Evolutionary conservation across 1,139 yeast species (phyloP).

Genomic region (Petasospora fabianii): DNA sequence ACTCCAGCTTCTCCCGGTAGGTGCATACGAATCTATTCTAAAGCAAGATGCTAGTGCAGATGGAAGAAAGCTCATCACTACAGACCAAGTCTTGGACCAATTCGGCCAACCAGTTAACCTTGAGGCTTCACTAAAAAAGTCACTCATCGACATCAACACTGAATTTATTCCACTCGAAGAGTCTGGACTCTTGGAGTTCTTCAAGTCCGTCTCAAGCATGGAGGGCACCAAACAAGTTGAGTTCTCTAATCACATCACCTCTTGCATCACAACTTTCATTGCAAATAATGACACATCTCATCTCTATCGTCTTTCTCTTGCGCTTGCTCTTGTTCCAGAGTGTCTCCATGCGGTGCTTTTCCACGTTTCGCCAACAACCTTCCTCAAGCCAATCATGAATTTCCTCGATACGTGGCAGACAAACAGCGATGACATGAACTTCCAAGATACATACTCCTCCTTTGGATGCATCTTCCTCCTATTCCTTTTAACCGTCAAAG

Average conservation of each 20-base stretch:
- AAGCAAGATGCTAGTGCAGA: constrained; percentile 41
- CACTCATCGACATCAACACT: constrained; percentile 40
- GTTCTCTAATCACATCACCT: constrained; percentile 34
- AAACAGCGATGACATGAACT: constrained; percentile 49
- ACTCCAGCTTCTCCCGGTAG: constrained; percentile 37
- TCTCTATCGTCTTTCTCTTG: constrained; percentile 47
- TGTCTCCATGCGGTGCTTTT: constrained; percentile 41
- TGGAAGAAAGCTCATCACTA: constrained; percentile 27
- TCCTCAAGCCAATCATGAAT: constrained; percentile 31
- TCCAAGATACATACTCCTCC: constrained; percentile 66
- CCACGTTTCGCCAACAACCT: constrained; percentile 25
- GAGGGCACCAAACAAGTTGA: constrained; percentile 42
- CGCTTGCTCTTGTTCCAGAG: constrained; percentile 39
- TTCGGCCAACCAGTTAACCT: constrained; percentile 21
- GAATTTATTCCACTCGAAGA: constrained; percentile 56
- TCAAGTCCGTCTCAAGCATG: constrained; percentile 34
- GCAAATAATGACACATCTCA: constrained; percentile 39
- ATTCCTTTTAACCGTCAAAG: constrained; percentile 41
- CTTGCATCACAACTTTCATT: constrained; percentile 39
- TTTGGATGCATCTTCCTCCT: constrained; percentile 59
- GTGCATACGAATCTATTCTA: constrained; percentile 43
- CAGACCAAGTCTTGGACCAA: constrained; percentile 30
- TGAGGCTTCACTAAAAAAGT: constrained; percentile 13
- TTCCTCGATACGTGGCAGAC: constrained; percentile 33
- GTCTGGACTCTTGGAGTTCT: constrained; percentile 43